phyloP scores from a whole-genome alignment of 495 filamentous ascomycete species.

The Acidomyces sp. region DNA sequence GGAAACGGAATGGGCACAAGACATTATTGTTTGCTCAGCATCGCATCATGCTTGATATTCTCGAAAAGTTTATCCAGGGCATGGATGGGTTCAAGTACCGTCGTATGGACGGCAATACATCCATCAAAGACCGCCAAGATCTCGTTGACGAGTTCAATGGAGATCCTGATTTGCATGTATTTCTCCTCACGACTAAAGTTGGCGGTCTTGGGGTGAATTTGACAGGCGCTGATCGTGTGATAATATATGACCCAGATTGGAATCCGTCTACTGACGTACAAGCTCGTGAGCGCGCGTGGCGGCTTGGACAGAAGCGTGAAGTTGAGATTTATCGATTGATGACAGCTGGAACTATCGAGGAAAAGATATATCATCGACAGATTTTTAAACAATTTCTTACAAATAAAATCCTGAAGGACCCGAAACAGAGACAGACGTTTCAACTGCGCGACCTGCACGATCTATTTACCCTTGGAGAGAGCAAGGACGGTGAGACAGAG shows the following conservation, averaged over 20 bases:
- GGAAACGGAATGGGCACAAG: conserved; percentile 80
- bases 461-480: conserved; percentile 66
- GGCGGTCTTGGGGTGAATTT: conserved; percentile 88
- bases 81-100: conserved; percentile 61
- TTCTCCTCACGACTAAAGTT: conserved; percentile 87
- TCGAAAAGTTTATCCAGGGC: conserved; percentile 61
- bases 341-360: conserved; percentile 95
- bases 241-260: conserved; percentile 97
- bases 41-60: conserved; percentile 82
- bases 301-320: conserved; percentile 83
- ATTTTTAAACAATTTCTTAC: conserved; percentile 94
- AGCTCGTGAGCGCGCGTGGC: conserved; percentile 91
- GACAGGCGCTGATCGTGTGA: conserved; percentile 87
- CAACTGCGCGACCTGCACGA: conserved; percentile 78
- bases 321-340: conserved; percentile 91
- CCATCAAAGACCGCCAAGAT: conserved; percentile 64
- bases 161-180: conserved; percentile 64
- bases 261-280: conserved; percentile 90
- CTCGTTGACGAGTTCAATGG: conserved; percentile 89
- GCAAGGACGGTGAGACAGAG: conserved; percentile 57
- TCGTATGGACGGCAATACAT: conserved; percentile 86
- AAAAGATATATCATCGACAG: conserved; percentile 97
- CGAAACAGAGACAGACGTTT: conserved; percentile 77
- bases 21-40: conserved; percentile 84
- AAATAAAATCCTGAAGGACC: conserved; percentile 86